A percentile compares a stretch with the other conserved stretches of the same genome.
Evolutionary conservation across 257 asterid genomes (phyloP).

Genomic region (Solanum paucissectum): DNA sequence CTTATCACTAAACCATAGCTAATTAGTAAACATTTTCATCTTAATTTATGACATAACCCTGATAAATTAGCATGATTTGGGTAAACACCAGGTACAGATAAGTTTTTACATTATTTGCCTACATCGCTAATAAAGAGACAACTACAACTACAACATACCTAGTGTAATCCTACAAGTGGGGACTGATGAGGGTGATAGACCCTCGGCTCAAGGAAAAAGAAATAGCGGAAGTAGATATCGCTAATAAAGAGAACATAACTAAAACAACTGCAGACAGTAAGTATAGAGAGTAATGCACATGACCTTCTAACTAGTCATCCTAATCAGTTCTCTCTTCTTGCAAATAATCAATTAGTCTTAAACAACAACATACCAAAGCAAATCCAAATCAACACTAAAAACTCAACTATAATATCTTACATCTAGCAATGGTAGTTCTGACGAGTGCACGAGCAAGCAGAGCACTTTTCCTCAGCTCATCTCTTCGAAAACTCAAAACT

Average conservation of each 20-base stretch:
- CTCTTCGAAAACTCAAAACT: slow-evolving; percentile 36
- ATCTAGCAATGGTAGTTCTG: slow-evolving; percentile 82
- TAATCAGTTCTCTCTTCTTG: background rate
- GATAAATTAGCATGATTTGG: background rate
- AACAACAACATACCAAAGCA: background rate
- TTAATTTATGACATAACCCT: background rate
- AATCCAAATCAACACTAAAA: background rate
- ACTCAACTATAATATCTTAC: slow-evolving; percentile 24
- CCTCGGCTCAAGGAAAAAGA: background rate
- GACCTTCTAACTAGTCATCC: background rate
- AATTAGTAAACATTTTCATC: background rate
- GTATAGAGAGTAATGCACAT: background rate
- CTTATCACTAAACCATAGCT: background rate
- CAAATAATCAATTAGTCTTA: background rate
- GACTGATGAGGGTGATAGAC: background rate
- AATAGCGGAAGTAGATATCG: background rate
- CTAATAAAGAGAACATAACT: background rate
- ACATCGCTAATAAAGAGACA: background rate
- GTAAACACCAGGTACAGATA: background rate
- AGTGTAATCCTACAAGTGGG: background rate
- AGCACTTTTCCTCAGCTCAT: slow-evolving; percentile 57
- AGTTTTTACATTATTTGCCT: background rate
- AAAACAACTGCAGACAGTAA: background rate
- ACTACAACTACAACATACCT: background rate
- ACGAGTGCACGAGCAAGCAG: slow-evolving; percentile 65